A percentile compares a stretch with the other conserved stretches of the same genome.
phyloP scores from a whole-genome alignment of 2,329 filamentous ascomycete genomes.

The Juglanconis oblonga region DNA sequence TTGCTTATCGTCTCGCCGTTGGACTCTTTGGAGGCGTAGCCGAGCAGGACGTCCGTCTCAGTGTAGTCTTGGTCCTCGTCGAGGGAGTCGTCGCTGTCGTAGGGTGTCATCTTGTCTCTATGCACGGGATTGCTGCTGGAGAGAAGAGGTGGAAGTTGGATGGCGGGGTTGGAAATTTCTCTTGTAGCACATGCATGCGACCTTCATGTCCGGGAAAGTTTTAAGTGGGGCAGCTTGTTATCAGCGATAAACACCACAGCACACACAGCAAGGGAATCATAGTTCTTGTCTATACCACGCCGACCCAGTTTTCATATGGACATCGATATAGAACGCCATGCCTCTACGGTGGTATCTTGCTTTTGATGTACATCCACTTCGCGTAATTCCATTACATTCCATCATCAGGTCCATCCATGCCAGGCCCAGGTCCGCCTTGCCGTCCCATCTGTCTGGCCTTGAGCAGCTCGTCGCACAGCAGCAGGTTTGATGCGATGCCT shows the following conservation, averaged over 20 bases:
- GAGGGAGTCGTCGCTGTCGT: slow-evolving; percentile 83
- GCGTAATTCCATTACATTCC: slow-evolving; percentile 5
- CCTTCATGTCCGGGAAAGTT: slow-evolving; percentile 7
- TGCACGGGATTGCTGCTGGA: slow-evolving; percentile 7
- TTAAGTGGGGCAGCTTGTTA: slow-evolving; percentile 15
- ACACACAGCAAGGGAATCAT: neutral
- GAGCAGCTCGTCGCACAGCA: slow-evolving; percentile 94
- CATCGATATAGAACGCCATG: slow-evolving; percentile 16
- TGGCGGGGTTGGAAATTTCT: slow-evolving; percentile 17
- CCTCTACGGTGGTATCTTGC: slow-evolving; percentile 35
- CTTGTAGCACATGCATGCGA: neutral
- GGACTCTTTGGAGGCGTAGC: slow-evolving; percentile 78
- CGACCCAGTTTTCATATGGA: slow-evolving; percentile 5
- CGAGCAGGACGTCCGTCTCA: slow-evolving; percentile 84
- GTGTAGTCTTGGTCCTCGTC: slow-evolving; percentile 67
- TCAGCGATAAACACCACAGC: slow-evolving; percentile 13
- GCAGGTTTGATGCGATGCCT: slow-evolving; percentile 90
- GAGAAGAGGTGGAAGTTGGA: neutral
- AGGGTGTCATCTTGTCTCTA: slow-evolving; percentile 59
- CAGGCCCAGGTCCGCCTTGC: slow-evolving; percentile 58
- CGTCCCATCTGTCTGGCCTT: slow-evolving; percentile 95
- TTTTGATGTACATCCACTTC: slow-evolving; percentile 12
- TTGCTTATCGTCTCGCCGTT: slow-evolving; percentile 83
- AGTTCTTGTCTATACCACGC: slow-evolving; percentile 6
- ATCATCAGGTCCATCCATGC: slow-evolving; percentile 60